Base-by-base conservation (phyloP, 768 basidiomycete species). In the Amanita phalloides region DNA sequence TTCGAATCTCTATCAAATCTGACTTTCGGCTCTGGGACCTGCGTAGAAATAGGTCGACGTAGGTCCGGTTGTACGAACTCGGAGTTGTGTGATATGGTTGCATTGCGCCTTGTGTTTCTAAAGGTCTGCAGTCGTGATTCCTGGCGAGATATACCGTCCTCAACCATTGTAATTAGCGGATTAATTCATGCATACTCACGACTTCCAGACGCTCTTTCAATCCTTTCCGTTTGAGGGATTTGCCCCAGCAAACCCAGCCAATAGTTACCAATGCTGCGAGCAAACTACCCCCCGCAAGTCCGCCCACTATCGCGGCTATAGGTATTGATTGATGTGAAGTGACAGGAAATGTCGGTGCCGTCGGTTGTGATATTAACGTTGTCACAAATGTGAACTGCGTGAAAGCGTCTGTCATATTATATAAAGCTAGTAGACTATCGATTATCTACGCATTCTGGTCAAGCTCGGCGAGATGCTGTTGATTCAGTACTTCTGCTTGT, bases 401-500 rank as follows among this genome's bases (percentile, higher is more conserved):
- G 48, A 55, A 54, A 51, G 53, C 56, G 10, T 7, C 17, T n/a
- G 21, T 41, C 45, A 57, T 17, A 17, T 35, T 37, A n/a, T n/a
- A 36, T 13, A n/a, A 10, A n/a, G n/a, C n/a, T 10, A 14, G 4
- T 38, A 3, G 35, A 6, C n/a, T 38, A 13, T 14, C 6, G 8
- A 5, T 36, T 42, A 20, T 39, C 41, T 30, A 33, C 17, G 17
- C 9, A 20, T 41, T 28, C 13, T 59, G 70, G 39, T 82, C 81
- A 75, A 80, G 17, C 17, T 17, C 77, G 26, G 80, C 82, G 49
- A 89, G 75, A 20, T 81, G 81, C 23, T 75, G 84, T 57, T 89
- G 88, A 63, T 90, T 90, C 61, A 86, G 59, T 7, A 79, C 84
- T 66, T 90, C 90, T 3, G 87, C 88, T 63, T 90, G 86, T 4